These are phyloP conservation scores for Cymbopogon flexuosus DNA, from an alignment of 202 grass and related monocot genomes.

Conservation along the genomic window DNA sequence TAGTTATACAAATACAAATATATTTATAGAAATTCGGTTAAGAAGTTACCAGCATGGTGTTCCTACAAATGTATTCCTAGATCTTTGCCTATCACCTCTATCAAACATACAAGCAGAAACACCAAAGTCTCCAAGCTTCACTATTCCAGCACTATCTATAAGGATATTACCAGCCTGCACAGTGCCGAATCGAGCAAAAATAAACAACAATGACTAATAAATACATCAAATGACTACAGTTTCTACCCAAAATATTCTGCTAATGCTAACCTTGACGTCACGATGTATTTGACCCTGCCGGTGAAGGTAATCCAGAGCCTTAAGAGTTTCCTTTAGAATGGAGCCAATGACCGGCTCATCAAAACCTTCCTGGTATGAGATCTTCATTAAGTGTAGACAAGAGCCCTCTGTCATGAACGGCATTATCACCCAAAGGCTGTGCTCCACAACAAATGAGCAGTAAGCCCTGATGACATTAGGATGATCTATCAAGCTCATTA, in stretches of 20 bases:
- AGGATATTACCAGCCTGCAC: slow-evolving; percentile 94
- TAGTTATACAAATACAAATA: background rate
- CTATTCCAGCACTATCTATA: slow-evolving; percentile 69
- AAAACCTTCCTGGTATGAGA: slow-evolving; percentile 82
- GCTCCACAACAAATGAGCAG: slow-evolving; percentile 88
- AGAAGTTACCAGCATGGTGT: slow-evolving; percentile 86
- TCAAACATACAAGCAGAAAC: slow-evolving; percentile 99
- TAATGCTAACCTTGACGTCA: slow-evolving; percentile 72
- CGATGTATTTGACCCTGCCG: slow-evolving; percentile 97
- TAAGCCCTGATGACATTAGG: slow-evolving; percentile 87
- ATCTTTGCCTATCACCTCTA: slow-evolving; percentile 92
- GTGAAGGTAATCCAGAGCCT: slow-evolving; percentile 94
- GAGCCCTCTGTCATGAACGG: slow-evolving; percentile 96
- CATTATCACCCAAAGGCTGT: slow-evolving; percentile 90
- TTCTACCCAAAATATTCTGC: slow-evolving; percentile 3
- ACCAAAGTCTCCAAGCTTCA: slow-evolving; percentile 98
- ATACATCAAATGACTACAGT: background rate
- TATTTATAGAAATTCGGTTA: background rate
- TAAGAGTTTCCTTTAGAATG: slow-evolving; percentile 95
- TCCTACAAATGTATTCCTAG: slow-evolving; percentile 97
- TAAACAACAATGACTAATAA: background rate
- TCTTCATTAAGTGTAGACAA: slow-evolving; percentile 97
- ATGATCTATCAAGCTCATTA: slow-evolving; percentile 95
- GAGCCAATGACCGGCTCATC: slow-evolving; percentile 89
- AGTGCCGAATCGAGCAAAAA: slow-evolving; percentile 29